Conservation (phyloP, 2,329 filamentous ascomycete species). For the Pseudogymnoascus sp. region DNA sequence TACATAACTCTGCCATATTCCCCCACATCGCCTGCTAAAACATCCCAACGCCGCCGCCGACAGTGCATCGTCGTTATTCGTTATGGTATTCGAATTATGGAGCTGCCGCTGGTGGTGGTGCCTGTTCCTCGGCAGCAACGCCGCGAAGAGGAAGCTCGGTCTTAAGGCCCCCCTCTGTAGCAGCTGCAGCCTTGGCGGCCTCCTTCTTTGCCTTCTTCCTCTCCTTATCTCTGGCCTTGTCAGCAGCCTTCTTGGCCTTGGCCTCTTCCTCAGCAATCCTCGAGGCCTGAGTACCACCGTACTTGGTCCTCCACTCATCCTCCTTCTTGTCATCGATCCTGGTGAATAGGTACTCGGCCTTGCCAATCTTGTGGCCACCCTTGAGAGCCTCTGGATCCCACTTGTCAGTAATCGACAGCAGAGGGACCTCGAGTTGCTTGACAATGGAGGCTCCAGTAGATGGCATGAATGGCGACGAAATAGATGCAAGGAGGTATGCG, state of each 20-base stretch:
- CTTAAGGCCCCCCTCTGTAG: not conserved
- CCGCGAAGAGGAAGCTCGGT: constrained; percentile 23
- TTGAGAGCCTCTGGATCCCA: constrained; percentile 57
- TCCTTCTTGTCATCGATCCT: constrained; percentile 75
- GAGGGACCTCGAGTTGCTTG: constrained; percentile 58
- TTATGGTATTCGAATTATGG: constrained; percentile 14
- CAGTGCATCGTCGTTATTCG: constrained; percentile 6
- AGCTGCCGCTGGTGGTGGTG: constrained; percentile 26
- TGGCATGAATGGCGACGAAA: constrained; percentile 80
- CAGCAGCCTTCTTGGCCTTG: constrained; percentile 28
- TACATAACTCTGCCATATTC: not conserved
- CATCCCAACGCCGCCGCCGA: not conserved
- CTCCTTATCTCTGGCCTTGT: constrained; percentile 36
- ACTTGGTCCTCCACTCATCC: constrained; percentile 73
- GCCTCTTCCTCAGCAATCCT: constrained; percentile 65
- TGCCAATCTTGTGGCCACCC: constrained; percentile 72
- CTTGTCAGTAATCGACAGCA: constrained; percentile 54
- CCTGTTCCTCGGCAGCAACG: constrained; percentile 25
- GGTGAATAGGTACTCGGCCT: constrained; percentile 71
- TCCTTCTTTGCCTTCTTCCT: constrained; percentile 37
- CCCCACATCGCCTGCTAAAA: not conserved
- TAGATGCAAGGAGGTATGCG: constrained; percentile 68
- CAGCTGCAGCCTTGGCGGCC: constrained; percentile 17
- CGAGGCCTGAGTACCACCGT: constrained; percentile 56
- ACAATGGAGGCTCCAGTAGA: constrained; percentile 68